Evolutionary conservation across 768 basidiomycete species (phyloP), one percentile per base, ranked within the genome.

Genomic region (Hericium coralloides): DNA sequence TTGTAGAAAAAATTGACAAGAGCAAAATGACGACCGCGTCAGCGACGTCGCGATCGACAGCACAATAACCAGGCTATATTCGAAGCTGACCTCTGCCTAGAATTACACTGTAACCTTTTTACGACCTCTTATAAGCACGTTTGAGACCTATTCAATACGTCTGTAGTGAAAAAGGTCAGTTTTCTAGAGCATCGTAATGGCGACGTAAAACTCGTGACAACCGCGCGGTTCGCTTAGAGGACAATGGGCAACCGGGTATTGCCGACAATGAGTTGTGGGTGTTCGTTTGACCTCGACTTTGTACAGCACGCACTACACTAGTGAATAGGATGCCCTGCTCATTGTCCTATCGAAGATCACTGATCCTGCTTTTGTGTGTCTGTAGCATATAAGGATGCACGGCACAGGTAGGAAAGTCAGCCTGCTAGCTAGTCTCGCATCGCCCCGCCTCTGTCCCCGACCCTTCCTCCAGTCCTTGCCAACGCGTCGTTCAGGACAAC

Each of bases 201-300:
- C 31, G 31, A 31, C 31, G 31, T 31, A 31, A n/a, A n/a, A n/a
- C n/a, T n/a, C n/a, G n/a, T n/a, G n/a, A 31, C 31, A 31, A 31
- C 31, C 10, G 31, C 31, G 23, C 87, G 85, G 84, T 9, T 31
- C 31, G 31, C 31, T 31, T 31, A 31, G 31, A 31, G 66, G 73
- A 31, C 31, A 31, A 31, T 26, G 58, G 71, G 3, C 86, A 84
- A 59, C 76, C 81, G 12, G 79, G 80, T 75, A 52, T 54, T 65
- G 59, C 23, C 10, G 15, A 37, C 31, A 37, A 26, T 39, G 43
- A 31, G 31, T 31, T 31, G 31, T 31, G 31, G 31, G 31, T 8
- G 31, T 31, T 31, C 31, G 31, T 38, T 20, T 22, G n/a, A 43
- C 65, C 37, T 20, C n/a, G n/a, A 43, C 65, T 60, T 39, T n/a